Evolutionary conservation across 139 green algal genomes (phyloP), one percentile per base, ranked within the genome.

Genomic region (Choricystis sp.): DNA sequence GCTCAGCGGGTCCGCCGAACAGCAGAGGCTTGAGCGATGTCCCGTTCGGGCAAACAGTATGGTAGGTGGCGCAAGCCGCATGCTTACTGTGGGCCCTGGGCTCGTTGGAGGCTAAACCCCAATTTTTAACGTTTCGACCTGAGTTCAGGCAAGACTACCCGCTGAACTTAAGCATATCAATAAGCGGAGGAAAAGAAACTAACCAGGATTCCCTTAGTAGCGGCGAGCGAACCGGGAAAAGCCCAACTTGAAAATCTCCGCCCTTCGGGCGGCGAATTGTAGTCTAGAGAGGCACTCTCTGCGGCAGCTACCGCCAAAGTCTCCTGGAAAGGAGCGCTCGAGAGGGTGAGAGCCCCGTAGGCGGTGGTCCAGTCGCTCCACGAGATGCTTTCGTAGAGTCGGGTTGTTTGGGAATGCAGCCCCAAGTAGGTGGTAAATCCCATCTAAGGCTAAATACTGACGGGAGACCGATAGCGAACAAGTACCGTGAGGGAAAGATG

Each of bases 401-500:
- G 84, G 76, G 81, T 90, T 88, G 82, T 79, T 89, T 93, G 85
- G 81, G 83, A 93, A 90, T 90, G 82, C 86, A 90, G 83, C 83
- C 77, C 84, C 79, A 94, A 94, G 71, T 76, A 76, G 86, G 80
- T 83, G 83, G 86, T 94, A 89, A 89, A 89, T 88, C 81, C 86
- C 85, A 82, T 93, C 85, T 88, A 90, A 90, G 80, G 85, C 83
- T 94, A 90, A 88, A 90, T 89, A 90, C 69, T 79, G 83, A 79
- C 85, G 77, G 83, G 84, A 94, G 82, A 89, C 84, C 86, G 83
- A 92, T 90, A 94, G 83, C 81, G 84, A 91, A 94, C 84, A 94
- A 94, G 86, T 94, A 94, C 84, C 84, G 86, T 78, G 86, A 94
- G 84, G 84, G 83, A 91, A 94, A 94, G 86, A 89, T 91, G 86